Conservation (phyloP, 225 moss, liverwort and hornwort genomes). For the Bryum argenteum region DNA sequence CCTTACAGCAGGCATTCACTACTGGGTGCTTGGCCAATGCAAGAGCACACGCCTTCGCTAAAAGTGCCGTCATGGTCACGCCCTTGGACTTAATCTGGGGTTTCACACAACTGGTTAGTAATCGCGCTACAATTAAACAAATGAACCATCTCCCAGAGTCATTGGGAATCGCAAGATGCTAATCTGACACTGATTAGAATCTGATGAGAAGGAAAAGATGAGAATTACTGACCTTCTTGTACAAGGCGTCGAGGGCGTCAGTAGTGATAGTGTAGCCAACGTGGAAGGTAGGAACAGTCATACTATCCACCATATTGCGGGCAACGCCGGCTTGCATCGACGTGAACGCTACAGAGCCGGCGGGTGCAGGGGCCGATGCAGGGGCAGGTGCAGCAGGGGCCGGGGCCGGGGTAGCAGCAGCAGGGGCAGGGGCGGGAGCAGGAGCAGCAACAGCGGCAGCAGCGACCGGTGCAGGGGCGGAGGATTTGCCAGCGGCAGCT, state of each 20-base stretch:
- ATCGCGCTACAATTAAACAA: background rate
- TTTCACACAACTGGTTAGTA: conserved; percentile 21
- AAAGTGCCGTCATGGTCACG: conserved; percentile 96
- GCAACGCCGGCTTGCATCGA: conserved; percentile 92
- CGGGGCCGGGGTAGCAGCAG: conserved; percentile 27
- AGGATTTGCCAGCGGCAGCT: conserved; percentile 64
- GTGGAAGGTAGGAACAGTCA: conserved; percentile 82
- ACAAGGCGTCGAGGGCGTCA: conserved; percentile 84
- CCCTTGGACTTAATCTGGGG: conserved; percentile 91
- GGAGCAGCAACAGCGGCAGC: conserved; percentile 15
- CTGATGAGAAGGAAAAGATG: background rate
- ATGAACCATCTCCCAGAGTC: background rate
- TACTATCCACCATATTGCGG: conserved; percentile 86
- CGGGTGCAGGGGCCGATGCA: conserved; percentile 42
- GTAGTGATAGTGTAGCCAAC: conserved; percentile 93
- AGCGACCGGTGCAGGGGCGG: conserved; percentile 33
- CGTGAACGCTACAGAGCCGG: conserved; percentile 82
- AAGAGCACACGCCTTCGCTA: conserved; percentile 93
- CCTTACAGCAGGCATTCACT: conserved; percentile 92
- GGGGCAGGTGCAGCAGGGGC: conserved; percentile 34
- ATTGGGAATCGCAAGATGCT: background rate
- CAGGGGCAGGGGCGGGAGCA: conserved; percentile 14
- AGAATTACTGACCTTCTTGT: conserved; percentile 70
- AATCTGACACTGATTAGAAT: background rate
- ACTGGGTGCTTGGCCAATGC: conserved; percentile 92